phyloP scores from a whole-genome alignment of 2,329 filamentous ascomycete genomes.

The Monosporascus cannonballus region DNA sequence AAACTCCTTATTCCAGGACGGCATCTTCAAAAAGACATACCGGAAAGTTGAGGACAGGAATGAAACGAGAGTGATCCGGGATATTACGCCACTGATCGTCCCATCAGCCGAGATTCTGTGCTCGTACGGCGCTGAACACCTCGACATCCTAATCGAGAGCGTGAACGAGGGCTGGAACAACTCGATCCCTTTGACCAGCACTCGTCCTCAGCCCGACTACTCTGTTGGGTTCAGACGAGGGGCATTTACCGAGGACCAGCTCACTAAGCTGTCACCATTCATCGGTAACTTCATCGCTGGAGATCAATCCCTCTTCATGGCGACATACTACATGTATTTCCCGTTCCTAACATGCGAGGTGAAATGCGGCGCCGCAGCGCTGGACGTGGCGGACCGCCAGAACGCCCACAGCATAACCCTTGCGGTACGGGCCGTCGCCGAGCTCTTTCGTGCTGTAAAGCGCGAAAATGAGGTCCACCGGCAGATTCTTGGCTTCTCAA shows the following conservation, averaged over 20 bases:
- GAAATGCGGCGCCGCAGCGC: constrained; percentile 33
- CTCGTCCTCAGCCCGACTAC: constrained; percentile 38
- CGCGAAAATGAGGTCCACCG: constrained; percentile 32
- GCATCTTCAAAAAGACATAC: constrained; percentile 29
- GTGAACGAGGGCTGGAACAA: constrained; percentile 37
- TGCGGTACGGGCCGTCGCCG: constrained; percentile 30
- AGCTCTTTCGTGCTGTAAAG: constrained; percentile 31
- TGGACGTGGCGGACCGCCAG: constrained; percentile 33
- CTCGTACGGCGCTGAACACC: too few species aligned
- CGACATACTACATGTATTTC: constrained; percentile 41
- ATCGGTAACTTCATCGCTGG: constrained; percentile 25
- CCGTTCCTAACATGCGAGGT: constrained; percentile 44
- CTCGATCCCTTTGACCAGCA: constrained; percentile 28
- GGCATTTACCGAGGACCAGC: constrained; percentile 37
- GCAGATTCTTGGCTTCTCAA: constrained; percentile 38
- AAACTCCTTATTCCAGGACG: constrained; percentile 32
- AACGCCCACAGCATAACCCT: constrained; percentile 36
- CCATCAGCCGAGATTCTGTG: too few species aligned
- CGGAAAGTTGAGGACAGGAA: constrained; percentile 27
- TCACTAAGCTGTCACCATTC: constrained; percentile 33
- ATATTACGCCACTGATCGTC: constrained; percentile 31
- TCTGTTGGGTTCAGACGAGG: constrained; percentile 33
- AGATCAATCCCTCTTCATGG: constrained; percentile 36
- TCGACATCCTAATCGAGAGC: constrained; percentile 31
- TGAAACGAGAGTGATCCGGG: constrained; percentile 30